Evolutionary conservation across 2,329 filamentous ascomycete species (phyloP).

Genomic region (Huntiella abstrusa): DNA sequence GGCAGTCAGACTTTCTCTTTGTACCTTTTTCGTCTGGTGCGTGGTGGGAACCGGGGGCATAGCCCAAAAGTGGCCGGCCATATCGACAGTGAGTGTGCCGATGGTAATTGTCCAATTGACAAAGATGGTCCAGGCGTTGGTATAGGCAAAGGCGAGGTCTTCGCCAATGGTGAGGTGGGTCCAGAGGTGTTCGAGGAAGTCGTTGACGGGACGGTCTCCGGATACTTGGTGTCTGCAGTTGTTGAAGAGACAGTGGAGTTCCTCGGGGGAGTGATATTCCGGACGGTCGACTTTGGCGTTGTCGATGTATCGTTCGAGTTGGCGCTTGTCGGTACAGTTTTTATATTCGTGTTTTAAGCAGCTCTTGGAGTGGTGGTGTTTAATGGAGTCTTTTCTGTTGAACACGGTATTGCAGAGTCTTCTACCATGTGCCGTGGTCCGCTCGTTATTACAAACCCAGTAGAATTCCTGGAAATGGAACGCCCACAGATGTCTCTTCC

Average conservation of each 20-base stretch:
- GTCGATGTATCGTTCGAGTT: slow-evolving; percentile 36
- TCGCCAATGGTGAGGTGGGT: slow-evolving; percentile 48
- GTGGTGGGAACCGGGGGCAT: slow-evolving; percentile 2
- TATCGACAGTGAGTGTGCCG: background rate
- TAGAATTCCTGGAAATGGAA: slow-evolving; percentile 60
- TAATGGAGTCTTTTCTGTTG: slow-evolving; percentile 55
- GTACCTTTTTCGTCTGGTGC: background rate
- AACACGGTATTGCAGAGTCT: slow-evolving; percentile 36
- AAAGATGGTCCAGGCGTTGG: background rate
- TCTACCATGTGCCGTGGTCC: background rate
- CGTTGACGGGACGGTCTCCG: slow-evolving; percentile 52
- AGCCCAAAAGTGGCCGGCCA: background rate
- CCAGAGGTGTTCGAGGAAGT: slow-evolving; percentile 74
- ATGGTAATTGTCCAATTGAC: background rate
- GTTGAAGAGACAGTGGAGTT: slow-evolving; percentile 34
- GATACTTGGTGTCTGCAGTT: slow-evolving; percentile 43
- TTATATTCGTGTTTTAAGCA: background rate
- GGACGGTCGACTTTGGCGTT: slow-evolving; percentile 14
- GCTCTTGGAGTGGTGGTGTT: background rate
- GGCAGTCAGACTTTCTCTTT: background rate
- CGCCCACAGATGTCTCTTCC: slow-evolving; percentile 73
- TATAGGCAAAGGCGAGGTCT: background rate
- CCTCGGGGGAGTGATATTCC: slow-evolving; percentile 33
- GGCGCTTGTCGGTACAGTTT: slow-evolving; percentile 26
- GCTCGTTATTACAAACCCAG: slow-evolving; percentile 53